Evolutionary conservation across 352 stramenopile species (phyloP).

Genomic region (Chrysophaeum taylorii): DNA sequence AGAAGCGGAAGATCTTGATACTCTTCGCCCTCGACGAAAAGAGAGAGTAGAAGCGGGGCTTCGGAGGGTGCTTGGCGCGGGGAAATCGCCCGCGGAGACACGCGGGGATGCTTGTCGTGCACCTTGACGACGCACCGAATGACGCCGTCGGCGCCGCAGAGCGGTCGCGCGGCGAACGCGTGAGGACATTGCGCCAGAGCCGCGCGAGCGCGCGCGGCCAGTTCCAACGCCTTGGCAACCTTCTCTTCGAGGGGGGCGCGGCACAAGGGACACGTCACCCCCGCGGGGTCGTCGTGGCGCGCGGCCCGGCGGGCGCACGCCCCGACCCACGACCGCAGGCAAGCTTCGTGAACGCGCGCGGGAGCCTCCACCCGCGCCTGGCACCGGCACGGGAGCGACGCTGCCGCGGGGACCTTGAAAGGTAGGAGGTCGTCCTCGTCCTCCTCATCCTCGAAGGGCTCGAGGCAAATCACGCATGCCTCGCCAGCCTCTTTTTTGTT

Average conservation of each 20-base stretch:
- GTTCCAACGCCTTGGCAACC: background rate
- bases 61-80: no score
- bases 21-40: background rate
- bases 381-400: background rate
- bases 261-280: background rate
- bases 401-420: no score
- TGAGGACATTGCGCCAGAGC: background rate
- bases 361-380: background rate
- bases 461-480: constrained; percentile 8
- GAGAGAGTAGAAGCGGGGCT: background rate
- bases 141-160: background rate
- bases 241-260: background rate
- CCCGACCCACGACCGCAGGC: background rate
- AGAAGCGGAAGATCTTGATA: background rate
- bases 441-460: background rate
- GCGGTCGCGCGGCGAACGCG: background rate
- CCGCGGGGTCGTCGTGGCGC: no score
- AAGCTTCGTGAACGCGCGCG: background rate
- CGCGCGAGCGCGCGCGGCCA: background rate
- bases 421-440: background rate
- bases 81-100: no score
- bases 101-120: background rate
- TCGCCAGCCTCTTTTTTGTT: no score
- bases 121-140: background rate
- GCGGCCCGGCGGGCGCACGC: background rate